Evolutionary conservation across 768 basidiomycete species (phyloP).

Genomic region (Phylloporus sp.): DNA sequence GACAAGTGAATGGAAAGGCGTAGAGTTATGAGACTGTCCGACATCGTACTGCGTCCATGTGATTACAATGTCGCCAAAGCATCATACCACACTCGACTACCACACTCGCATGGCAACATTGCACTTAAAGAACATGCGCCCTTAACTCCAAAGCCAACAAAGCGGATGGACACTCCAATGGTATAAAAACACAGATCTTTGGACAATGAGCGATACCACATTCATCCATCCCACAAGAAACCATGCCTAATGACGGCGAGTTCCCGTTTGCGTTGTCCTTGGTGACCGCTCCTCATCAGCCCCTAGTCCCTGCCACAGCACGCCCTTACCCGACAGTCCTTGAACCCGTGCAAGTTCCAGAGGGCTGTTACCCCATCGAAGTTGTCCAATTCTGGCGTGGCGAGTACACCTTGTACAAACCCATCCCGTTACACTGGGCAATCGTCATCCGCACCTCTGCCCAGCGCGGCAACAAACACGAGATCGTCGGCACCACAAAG

Average conservation of each 20-base stretch:
- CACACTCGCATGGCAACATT: neutral
- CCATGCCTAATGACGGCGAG: slow-evolving; percentile 4
- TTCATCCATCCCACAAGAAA: neutral
- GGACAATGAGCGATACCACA: neutral
- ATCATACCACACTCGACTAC: neutral
- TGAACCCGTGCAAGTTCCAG: slow-evolving; percentile 16
- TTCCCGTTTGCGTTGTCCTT: neutral
- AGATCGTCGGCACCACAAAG: slow-evolving; percentile 23
- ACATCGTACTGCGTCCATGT: neutral
- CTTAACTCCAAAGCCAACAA: slow-evolving; percentile 1
- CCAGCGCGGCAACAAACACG: slow-evolving; percentile 19
- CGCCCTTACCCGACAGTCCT: slow-evolving; percentile 10
- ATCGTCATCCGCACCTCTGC: slow-evolving; percentile 23
- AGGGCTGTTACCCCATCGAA: slow-evolving; percentile 20
- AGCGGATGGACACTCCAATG: neutral
- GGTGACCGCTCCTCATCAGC: neutral
- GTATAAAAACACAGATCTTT: slow-evolving; percentile 6
- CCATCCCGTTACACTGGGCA: slow-evolving; percentile 24
- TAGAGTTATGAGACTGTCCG: neutral
- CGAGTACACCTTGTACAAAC: slow-evolving; percentile 3
- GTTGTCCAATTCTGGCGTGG: slow-evolving; percentile 29
- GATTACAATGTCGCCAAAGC: slow-evolving; percentile 2
- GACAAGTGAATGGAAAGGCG: neutral
- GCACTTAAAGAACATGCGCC: neutral
- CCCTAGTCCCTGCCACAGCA: neutral